Percentiles rank a stretch among this genome's conserved stretches.
Conservation (phyloP, 352 stramenopile species). For the Pythium sp. region DNA sequence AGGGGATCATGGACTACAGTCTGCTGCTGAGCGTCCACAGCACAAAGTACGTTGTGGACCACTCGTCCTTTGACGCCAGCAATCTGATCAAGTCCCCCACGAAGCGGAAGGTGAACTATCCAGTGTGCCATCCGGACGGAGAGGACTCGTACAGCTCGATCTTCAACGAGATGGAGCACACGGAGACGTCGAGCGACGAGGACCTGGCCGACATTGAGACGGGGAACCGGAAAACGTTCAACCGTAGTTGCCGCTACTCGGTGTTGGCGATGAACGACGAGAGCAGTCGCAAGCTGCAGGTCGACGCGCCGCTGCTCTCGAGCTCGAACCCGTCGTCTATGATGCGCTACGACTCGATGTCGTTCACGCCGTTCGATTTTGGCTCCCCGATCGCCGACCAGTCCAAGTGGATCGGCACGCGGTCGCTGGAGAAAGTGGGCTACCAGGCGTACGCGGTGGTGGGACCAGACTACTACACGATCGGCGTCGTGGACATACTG, state of each 20-base stretch:
- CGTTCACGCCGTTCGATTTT: constrained; percentile 33
- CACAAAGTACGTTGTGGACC: constrained; percentile 82
- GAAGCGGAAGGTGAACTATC: constrained; percentile 71
- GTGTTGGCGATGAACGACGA: constrained; percentile 56
- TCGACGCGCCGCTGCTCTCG: constrained; percentile 45
- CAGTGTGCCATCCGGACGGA: constrained; percentile 61
- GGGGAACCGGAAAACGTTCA: constrained; percentile 50
- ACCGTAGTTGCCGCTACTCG: constrained; percentile 70
- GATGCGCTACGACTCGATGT: constrained; percentile 51
- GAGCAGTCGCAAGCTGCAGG: constrained; percentile 22
- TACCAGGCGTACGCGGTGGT: constrained; percentile 76
- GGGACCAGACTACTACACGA: constrained; percentile 84
- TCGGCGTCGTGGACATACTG: constrained; percentile 89
- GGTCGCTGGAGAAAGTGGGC: constrained; percentile 58
- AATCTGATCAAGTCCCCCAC: constrained; percentile 47
- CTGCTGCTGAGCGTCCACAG: constrained; percentile 84
- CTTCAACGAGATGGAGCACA: constrained; percentile 31
- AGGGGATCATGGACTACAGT: constrained; percentile 91
- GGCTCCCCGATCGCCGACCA: constrained; percentile 18
- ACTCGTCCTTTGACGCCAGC: constrained; percentile 36
- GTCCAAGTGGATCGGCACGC: constrained; percentile 53
- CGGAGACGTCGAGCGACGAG: constrained; percentile 44
- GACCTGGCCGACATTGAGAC: constrained; percentile 56
- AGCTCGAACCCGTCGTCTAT: constrained; percentile 6
- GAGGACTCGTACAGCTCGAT: constrained; percentile 43